Evolutionary conservation across 1,139 yeast species (phyloP), one percentile per base, ranked within the genome.

Genomic region (Diutina ranongensis): DNA sequence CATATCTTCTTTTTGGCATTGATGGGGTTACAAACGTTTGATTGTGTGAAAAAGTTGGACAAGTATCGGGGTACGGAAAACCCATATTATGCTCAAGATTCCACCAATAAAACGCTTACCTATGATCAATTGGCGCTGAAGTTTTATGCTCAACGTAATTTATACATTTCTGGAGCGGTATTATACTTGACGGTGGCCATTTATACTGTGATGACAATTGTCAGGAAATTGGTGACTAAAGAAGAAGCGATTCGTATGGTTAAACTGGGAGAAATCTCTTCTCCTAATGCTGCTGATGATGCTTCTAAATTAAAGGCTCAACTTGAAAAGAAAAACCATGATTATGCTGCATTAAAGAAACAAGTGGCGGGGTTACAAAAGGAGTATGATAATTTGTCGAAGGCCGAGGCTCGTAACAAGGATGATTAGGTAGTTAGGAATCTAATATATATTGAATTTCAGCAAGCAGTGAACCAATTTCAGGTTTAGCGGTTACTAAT

Each of bases 161-260:
- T 81, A 52, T 82, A 83, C 59, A 71, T 83, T 49, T 73, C 82
- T 16, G 89, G 88, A 3, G 85, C 85, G 7, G 80, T 81, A 3
- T 59, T 81, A 51, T 81, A 80, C 59, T 71, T 80, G 51, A 71
- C 68, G 49, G 52, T 78, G 46, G 80, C 84, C 3, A 77, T 80
- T 48, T 70, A 68, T 46, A 79, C 83, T 7, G 78, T 79, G 41
- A 66, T 74, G 50, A 66, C 74, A 34, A 68, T 81, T 46, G 68
- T 81, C 44, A 71, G 68, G 52, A 77, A 80, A 55, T 63, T 80
- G 60, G 79, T 80, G 40, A 66, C 67, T 52, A 80, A 80, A 58
- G 79, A 80, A 8, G 35, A 41, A 20, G 36, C 35, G 13, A 31
- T 32, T 4, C 36, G 28, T n/a, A 47, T 48, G 8, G 45, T 28